Percentiles rank a stretch among this genome's conserved stretches.
Evolutionary conservation across 2,329 filamentous ascomycete species (phyloP).

Genomic region (Cladophialophora carrionii): DNA sequence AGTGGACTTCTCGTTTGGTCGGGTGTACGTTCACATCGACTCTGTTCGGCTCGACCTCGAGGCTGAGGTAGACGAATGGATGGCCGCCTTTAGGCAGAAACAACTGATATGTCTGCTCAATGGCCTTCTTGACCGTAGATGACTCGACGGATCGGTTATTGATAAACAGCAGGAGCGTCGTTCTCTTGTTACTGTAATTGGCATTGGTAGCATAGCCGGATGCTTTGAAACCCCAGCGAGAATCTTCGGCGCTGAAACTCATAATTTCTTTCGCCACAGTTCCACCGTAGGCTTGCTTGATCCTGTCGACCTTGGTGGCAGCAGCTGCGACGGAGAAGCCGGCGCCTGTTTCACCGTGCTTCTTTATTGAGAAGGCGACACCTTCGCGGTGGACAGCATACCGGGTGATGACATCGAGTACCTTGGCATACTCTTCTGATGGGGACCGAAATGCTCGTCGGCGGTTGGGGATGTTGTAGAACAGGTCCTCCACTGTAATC

Average conservation of each 20-base stretch:
- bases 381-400: conserved; percentile 90
- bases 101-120: conserved; percentile 84
- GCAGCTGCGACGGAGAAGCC: conserved; percentile 77
- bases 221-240: conserved; percentile 81
- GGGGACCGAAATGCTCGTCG: conserved; percentile 86
- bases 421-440: conserved; percentile 96
- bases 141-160: conserved; percentile 96
- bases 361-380: conserved; percentile 97
- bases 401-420: conserved; percentile 88
- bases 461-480: conserved; percentile 92
- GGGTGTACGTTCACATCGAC: conserved; percentile 98
- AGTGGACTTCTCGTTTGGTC: conserved; percentile 95
- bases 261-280: conserved; percentile 86
- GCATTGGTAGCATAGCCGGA: conserved; percentile 85
- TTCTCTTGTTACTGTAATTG: conserved; percentile 92
- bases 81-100: conserved; percentile 94
- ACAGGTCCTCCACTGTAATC: conserved; percentile 94
- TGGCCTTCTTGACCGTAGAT: conserved; percentile 78
- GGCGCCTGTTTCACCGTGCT: conserved; percentile 82
- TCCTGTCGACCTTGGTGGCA: conserved; percentile 76
- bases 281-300: conserved; percentile 85
- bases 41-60: conserved; percentile 87
- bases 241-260: conserved; percentile 70
- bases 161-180: conserved; percentile 86
- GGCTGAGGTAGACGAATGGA: conserved; percentile 87